Evolutionary conservation across 176 grass and related monocot genomes (phyloP).

Genomic region (Poa pratensis): DNA sequence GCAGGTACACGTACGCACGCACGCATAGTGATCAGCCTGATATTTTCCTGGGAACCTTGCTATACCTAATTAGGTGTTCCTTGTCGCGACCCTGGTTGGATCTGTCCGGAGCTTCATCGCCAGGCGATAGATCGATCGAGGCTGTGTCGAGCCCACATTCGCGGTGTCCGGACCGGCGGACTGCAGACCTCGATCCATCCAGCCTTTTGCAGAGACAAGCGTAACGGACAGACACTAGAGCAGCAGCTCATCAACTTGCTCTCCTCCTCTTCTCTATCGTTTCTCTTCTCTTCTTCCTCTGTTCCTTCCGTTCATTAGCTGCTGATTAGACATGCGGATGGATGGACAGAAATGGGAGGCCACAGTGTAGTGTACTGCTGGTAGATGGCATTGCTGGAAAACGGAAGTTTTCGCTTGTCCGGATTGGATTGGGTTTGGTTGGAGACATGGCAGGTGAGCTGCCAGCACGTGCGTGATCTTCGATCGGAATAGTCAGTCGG

Average conservation of each 20-base stretch:
- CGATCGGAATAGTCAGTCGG: background rate
- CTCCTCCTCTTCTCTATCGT: background rate
- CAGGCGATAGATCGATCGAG: background rate
- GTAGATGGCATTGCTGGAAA: constrained; percentile 19
- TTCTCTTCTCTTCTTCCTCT: background rate
- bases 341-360: background rate
- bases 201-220: background rate
- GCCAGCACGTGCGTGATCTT: constrained; percentile 32
- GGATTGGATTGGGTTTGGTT: background rate
- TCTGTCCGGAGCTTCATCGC: background rate
- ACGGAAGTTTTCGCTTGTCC: background rate
- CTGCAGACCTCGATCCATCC: background rate
- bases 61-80: background rate
- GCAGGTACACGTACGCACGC: no score
- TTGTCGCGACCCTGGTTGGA: constrained; percentile 12
- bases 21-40: background rate
- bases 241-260: background rate
- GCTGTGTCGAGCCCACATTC: constrained; percentile 16
- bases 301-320: background rate
- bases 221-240: background rate
- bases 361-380: no score
- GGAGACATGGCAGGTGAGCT: constrained; percentile 14
- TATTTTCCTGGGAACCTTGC: background rate
- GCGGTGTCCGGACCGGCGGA: background rate
- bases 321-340: background rate